Evolutionary conservation across 1,284 basidiomycete species (phyloP), one percentile per base, ranked within the genome.

Genomic region (Moesziomyces parantarcticus): DNA sequence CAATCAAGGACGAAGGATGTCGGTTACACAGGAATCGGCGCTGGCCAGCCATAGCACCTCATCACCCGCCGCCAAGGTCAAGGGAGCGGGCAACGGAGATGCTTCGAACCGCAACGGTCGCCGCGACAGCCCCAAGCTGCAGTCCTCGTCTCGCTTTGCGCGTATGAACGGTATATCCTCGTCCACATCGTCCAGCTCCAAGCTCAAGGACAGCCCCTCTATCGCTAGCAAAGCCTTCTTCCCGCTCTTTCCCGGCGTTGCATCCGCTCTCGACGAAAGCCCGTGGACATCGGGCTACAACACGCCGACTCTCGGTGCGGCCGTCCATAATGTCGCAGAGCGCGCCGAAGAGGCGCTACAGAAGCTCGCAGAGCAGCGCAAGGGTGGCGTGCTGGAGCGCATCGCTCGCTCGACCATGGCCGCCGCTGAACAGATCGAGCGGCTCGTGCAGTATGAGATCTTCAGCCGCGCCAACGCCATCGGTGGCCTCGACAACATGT

Each of bases 401-500:
- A 18, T 47, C 9, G 59, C 59, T 10, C 47, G 26, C 5, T 26
- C 39, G 21, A 53, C 58, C n/a, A 49, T 72, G 20, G 49, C 22
- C 21, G 21, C 44, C 9, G 58, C 54, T 11, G 55, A 57, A 16
- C 43, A 57, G 25, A 25, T 72, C 42, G 59, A 72, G 56, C 69
- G 56, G 23, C 39, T 61, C 5, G 26, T 72, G 10, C 69, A 72
- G 32, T 72, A 52, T 43, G 63, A 72, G 34, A 56, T 72, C 50
- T 72, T 52, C 56, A 66, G 63, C 47, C 50, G 69, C 11, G 53
- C 58, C 49, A 72, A 72, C 23, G 63, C 63, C 14, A 77, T 71
- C 42, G 65, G 58, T 20, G 75, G 75, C n/a, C 51, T 78, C 42
- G 74, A 78, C 63, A 70, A 75, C 68, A 75, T 79, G 73, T 77